These are phyloP conservation scores for Teunomyces kruisii DNA, from an alignment of 805 yeast species.

Conservation along the genomic window DNA sequence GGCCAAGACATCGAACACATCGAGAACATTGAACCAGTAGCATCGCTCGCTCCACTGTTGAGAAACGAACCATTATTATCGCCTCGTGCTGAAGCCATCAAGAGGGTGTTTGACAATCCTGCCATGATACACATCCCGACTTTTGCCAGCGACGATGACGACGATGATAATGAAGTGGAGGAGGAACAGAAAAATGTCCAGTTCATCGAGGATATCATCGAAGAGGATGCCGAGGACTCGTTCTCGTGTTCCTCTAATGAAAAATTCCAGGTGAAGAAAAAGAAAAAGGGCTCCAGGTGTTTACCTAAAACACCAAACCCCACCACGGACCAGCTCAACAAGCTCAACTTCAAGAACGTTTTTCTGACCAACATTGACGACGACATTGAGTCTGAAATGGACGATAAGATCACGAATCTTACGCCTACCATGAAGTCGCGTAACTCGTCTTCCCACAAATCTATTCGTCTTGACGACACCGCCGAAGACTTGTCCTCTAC, in stretches of 20 bases:
- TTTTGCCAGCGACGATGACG: conserved; percentile 11
- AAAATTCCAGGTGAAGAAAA: conserved; percentile 9
- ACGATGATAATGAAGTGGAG: conserved; percentile 13
- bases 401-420: conserved; percentile 14
- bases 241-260: conserved; percentile 10
- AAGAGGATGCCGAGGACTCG: conserved; percentile 10
- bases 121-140: conserved; percentile 28
- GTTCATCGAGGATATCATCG: conserved; percentile 20
- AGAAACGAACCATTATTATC: conserved; percentile 17
- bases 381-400: conserved; percentile 13
- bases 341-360: conserved; percentile 31
- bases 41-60: neutral
- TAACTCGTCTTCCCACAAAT: conserved; percentile 2
- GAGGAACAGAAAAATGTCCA: conserved; percentile 15
- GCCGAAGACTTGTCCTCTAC: conserved; percentile 11
- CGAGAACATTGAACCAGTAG: neutral
- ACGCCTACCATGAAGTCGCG: conserved; percentile 4
- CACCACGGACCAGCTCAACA: conserved; percentile 16
- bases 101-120: conserved; percentile 43
- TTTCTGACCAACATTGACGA: conserved; percentile 16
- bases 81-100: conserved; percentile 41
- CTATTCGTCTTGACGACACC: neutral
- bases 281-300: conserved; percentile 3
- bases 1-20: conserved; percentile 8
- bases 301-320: conserved; percentile 47